phyloP scores from a whole-genome alignment of 139 green algal species.

The Asterochloris erici region DNA sequence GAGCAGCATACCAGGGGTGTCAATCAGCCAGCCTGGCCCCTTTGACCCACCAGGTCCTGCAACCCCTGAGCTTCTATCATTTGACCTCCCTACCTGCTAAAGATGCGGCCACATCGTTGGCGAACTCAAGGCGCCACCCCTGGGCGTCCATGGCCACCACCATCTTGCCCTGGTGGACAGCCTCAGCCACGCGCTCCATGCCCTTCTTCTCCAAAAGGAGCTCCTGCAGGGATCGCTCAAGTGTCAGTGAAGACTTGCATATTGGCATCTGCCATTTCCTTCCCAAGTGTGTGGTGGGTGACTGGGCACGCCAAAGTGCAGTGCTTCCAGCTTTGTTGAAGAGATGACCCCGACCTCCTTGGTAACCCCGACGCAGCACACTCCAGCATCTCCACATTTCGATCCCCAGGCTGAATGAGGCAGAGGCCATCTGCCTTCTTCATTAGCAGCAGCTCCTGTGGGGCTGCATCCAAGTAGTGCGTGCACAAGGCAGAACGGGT shows the following conservation, averaged over 20 bases:
- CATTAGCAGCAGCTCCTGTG: too few relatives aligned
- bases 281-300: not conserved
- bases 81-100: not conserved
- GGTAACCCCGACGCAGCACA: too few relatives aligned
- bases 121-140: constrained; percentile 64
- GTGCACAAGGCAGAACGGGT: too few relatives aligned
- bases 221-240: not conserved
- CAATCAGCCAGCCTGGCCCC: not conserved
- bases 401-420: too few relatives aligned
- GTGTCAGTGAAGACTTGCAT: not conserved
- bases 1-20: not conserved
- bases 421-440: too few relatives aligned
- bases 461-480: too few relatives aligned
- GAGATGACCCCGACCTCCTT: too few relatives aligned
- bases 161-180: constrained; percentile 71
- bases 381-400: too few relatives aligned
- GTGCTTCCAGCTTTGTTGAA: too few relatives aligned
- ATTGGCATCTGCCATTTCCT: not conserved
- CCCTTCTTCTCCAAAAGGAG: not conserved
- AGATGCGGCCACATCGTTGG: constrained; percentile 54
- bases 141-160: constrained; percentile 52
- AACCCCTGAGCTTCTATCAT: too few relatives aligned
- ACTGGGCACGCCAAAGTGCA: too few relatives aligned
- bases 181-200: constrained; percentile 1
- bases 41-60: too few relatives aligned